A percentile compares a stretch with the other conserved stretches of the same genome.
phyloP scores from a whole-genome alignment of 1,139 yeast species.

The Meyerozyma smithsonii region DNA sequence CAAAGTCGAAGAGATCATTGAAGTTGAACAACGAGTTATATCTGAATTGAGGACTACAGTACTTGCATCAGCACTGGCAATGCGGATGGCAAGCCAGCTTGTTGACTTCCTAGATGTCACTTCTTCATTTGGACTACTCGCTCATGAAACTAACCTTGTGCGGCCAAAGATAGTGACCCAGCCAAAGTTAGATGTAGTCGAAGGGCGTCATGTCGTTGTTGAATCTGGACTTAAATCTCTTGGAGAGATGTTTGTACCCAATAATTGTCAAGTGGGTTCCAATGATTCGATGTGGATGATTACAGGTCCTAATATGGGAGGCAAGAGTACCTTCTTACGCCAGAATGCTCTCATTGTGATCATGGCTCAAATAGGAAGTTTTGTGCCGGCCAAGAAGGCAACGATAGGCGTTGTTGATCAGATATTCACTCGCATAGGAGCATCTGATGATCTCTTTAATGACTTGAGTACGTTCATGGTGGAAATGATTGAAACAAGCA shows the following conservation, averaged over 20 bases:
- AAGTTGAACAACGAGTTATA: conserved; percentile 44
- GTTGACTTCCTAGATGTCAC: conserved; percentile 72
- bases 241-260: conserved; percentile 55
- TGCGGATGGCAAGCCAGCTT: conserved; percentile 43
- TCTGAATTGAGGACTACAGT: conserved; percentile 36
- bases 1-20: conserved; percentile 21
- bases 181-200: conserved; percentile 38
- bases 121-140: conserved; percentile 65
- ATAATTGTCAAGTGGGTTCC: conserved; percentile 42
- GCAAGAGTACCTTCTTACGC: conserved; percentile 84
- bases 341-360: conserved; percentile 84
- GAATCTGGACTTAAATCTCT: conserved; percentile 62
- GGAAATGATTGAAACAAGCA: conserved; percentile 93
- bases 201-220: conserved; percentile 86
- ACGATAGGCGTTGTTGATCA: conserved; percentile 77
- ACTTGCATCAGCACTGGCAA: conserved; percentile 28
- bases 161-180: conserved; percentile 61
- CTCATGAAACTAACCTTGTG: conserved; percentile 58
- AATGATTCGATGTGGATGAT: conserved; percentile 55
- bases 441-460: conserved; percentile 83
- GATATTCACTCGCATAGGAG: conserved; percentile 83
- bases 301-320: conserved; percentile 98
- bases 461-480: conserved; percentile 96
- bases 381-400: conserved; percentile 77
- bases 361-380: conserved; percentile 85